phyloP scores from a whole-genome alignment of 1,139 yeast genomes.

The Saccharomyces hybrid region DNA sequence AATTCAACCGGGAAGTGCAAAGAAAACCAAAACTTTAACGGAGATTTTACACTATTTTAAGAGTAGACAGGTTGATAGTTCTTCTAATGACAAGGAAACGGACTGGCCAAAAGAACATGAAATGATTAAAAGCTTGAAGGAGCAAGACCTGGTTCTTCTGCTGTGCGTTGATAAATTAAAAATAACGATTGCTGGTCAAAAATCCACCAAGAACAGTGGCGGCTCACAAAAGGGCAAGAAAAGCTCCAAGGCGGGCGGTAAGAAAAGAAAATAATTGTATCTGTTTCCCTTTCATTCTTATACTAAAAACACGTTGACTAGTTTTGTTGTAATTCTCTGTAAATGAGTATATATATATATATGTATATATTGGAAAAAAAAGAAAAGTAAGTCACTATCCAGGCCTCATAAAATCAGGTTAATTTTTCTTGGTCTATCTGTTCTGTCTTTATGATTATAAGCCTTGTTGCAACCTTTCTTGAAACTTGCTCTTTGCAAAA shows the following conservation, averaged over 20 bases:
- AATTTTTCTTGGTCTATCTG: neutral
- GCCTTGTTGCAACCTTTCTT: slow-evolving; percentile 77
- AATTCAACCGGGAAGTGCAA: slow-evolving; percentile 76
- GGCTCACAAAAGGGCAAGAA: slow-evolving; percentile 4
- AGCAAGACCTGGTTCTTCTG: slow-evolving; percentile 45
- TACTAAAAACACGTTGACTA: neutral
- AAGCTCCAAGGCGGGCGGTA: neutral
- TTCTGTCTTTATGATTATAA: slow-evolving; percentile 22
- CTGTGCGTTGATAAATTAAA: slow-evolving; percentile 48
- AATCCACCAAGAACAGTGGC: slow-evolving; percentile 1
- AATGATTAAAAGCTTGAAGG: slow-evolving; percentile 48
- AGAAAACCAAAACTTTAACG: slow-evolving; percentile 78
- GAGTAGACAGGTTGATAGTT: slow-evolving; percentile 47
- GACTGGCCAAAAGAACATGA: slow-evolving; percentile 73
- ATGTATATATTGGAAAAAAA: neutral
- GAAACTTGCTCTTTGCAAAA: slow-evolving; percentile 77
- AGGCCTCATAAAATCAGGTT: neutral
- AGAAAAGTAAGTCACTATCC: neutral
- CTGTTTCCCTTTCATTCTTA: neutral
- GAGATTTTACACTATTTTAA: slow-evolving; percentile 59
- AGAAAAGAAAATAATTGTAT: neutral
- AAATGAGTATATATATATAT: neutral
- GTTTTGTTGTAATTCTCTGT: neutral
- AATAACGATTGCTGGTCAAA: slow-evolving; percentile 36
- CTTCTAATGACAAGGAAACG: slow-evolving; percentile 42